Evolutionary conservation across 1,139 yeast genomes (phyloP), one percentile per base, ranked within the genome.

Genomic region (Zygosaccharomyces pseudobailii): DNA sequence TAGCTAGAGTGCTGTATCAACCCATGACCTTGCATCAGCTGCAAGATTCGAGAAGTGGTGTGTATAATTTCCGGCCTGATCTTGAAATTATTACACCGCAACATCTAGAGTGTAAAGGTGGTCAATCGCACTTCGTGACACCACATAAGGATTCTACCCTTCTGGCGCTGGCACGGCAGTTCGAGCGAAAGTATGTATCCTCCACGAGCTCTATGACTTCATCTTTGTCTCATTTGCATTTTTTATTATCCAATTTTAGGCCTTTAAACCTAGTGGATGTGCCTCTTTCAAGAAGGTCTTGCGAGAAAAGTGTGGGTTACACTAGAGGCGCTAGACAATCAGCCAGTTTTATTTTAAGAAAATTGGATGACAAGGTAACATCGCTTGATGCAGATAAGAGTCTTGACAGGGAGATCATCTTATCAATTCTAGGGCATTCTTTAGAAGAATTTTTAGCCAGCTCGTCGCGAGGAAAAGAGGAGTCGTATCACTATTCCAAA

Each of bases 151-250:
- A 89, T 66, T 53, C 63, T 8, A 63, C 61, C 1, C 69, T 90
- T 43, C 61, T 78, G 0, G 51, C 69, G 7, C 65, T 84, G 13
- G 82, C 95, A 0, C 56, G 56, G 8, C 53, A 64, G 5, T 49
- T 68, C 22, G 60, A 67, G 17, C 68, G 72, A 23, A 73, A 71
- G 48, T 90, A 75, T 62, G 79, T 79, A 52, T 86, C 95, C 1
- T 88, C 97, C 0, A 89, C 97, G 0, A 86, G 95, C 21, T 85
- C 96, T 2, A 76, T 92, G 85, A 89, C 97, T 0, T 74, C 83
- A 0, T 69, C 84, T 0, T 72, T 92, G 44, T 73, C 82, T 8
- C 95, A 89, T 48, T 72, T 90, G 53, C 96, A 92, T 66, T 74
- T 68, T 51, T 62, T 83, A 20, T 60, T 92, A 9, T 79, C 95